Evolutionary conservation across 768 basidiomycete genomes (phyloP).

Genomic region (Mycena belliarum): DNA sequence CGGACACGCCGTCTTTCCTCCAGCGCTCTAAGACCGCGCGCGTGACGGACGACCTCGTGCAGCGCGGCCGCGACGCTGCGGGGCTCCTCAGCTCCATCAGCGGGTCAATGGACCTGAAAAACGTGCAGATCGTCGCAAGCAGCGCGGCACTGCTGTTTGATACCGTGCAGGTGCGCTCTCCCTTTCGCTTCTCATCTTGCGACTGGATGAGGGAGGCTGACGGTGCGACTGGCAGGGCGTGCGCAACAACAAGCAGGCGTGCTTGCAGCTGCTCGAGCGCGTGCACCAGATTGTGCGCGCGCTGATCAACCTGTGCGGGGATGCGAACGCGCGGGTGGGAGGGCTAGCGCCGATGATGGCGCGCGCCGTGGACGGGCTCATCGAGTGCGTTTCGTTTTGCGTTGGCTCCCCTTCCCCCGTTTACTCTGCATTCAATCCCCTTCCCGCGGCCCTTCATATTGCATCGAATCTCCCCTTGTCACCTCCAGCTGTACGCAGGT

Average conservation of each 20-base stretch:
- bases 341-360: neutral
- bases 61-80: conserved; percentile 12
- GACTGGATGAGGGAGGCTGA: too few relatives aligned
- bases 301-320: conserved; percentile 17
- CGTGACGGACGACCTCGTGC: conserved; percentile 9
- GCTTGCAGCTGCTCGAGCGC: conserved; percentile 17
- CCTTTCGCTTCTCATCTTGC: neutral
- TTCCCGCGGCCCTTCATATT: too few relatives aligned
- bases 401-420: neutral
- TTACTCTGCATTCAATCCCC: too few relatives aligned
- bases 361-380: conserved; percentile 5
- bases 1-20: conserved; percentile 18
- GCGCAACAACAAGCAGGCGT: conserved; percentile 6
- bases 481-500: too few relatives aligned
- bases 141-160: conserved; percentile 11
- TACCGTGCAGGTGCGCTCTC: conserved; percentile 11
- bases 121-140: conserved; percentile 7
- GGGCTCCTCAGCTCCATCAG: too few relatives aligned
- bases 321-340: neutral
- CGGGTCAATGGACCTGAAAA: too few relatives aligned
- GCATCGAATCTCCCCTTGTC: too few relatives aligned
- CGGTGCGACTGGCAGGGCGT: too few relatives aligned
- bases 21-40: neutral
- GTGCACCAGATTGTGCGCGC: conserved; percentile 22
- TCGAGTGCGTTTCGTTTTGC: neutral